Evolutionary conservation across 768 basidiomycete species (phyloP).

Genomic region (Tulasnella sp.): DNA sequence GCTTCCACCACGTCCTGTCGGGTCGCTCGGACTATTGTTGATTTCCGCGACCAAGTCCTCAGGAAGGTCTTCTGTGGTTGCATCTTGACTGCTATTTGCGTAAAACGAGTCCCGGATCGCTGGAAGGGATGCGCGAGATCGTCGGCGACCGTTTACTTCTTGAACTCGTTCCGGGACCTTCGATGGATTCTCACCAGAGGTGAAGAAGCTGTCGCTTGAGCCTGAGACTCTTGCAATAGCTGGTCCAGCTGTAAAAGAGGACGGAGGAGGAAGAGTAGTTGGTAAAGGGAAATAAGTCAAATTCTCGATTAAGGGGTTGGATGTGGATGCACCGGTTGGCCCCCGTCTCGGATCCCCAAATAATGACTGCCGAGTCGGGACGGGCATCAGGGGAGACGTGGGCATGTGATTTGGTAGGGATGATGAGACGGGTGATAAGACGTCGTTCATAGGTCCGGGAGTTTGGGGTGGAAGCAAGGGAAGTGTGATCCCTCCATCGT

Average conservation of each 20-base stretch:
- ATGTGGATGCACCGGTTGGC: not conserved
- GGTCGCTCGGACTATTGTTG: not conserved
- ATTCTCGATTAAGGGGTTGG: not conserved
- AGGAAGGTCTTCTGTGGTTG: constrained; percentile 5
- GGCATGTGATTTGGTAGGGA: not conserved
- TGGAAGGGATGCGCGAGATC: constrained; percentile 4
- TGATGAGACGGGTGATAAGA: not conserved
- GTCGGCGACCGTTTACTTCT: not conserved
- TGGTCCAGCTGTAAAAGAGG: not conserved
- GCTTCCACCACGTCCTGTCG: not conserved
- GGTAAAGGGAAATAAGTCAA: not conserved
- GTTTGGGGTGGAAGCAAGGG: not conserved
- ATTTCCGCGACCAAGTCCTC: not conserved
- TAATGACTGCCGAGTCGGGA: not conserved
- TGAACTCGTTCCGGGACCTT: not conserved
- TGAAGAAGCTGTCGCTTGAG: not conserved
- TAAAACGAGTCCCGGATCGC: constrained; percentile 12
- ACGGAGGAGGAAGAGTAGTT: not conserved
- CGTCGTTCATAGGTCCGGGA: not conserved
- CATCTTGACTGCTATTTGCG: not conserved
- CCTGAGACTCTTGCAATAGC: not conserved
- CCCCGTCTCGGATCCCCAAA: not conserved
- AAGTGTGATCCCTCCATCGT: not conserved
- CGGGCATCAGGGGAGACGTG: not conserved
- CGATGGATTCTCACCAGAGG: not conserved